Conservation (phyloP, 768 basidiomycete species). For the Auricularia heimuer region DNA sequence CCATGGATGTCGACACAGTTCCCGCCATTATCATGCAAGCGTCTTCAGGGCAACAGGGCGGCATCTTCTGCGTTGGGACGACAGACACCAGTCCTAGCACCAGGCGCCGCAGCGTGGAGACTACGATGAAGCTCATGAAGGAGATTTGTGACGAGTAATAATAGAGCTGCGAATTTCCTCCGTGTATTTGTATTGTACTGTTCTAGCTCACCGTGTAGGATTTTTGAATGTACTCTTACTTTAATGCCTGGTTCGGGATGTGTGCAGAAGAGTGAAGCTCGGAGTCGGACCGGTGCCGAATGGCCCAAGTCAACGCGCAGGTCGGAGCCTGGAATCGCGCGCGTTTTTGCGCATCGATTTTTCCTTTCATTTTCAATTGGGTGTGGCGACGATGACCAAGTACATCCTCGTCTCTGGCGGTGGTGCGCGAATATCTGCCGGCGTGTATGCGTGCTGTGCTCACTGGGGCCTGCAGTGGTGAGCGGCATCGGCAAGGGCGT, state of each 20-base stretch:
- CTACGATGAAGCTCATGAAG: slow-evolving; percentile 33
- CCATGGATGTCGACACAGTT: too few species aligned
- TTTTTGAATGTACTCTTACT: too few species aligned
- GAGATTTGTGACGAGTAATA: slow-evolving; percentile 19
- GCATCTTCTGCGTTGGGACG: slow-evolving; percentile 24
- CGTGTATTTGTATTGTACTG: too few species aligned
- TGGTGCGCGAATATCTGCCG: slow-evolving; percentile 20
- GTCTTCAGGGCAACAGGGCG: slow-evolving; percentile 6
- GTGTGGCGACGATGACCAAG: slow-evolving; percentile 59
- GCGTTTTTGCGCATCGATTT: too few species aligned
- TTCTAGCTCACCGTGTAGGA: too few species aligned
- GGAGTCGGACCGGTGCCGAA: too few species aligned
- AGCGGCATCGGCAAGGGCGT: slow-evolving; percentile 99
- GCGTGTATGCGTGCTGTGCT: background rate
- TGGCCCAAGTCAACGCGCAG: too few species aligned
- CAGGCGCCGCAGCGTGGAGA: slow-evolving; percentile 30
- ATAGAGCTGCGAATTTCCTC: too few species aligned
- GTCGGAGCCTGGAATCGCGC: too few species aligned
- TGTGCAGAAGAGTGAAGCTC: too few species aligned
- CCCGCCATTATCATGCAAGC: background rate
- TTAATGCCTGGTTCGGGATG: too few species aligned
- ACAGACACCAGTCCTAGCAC: slow-evolving; percentile 33
- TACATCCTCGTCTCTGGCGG: slow-evolving; percentile 95
- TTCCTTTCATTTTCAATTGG: too few species aligned
- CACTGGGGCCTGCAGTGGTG: slow-evolving; percentile 36